A percentile compares a stretch with the other conserved stretches of the same genome.
Conservation (phyloP, 1,284 basidiomycete species). For the Cryptococcus hybrid region DNA sequence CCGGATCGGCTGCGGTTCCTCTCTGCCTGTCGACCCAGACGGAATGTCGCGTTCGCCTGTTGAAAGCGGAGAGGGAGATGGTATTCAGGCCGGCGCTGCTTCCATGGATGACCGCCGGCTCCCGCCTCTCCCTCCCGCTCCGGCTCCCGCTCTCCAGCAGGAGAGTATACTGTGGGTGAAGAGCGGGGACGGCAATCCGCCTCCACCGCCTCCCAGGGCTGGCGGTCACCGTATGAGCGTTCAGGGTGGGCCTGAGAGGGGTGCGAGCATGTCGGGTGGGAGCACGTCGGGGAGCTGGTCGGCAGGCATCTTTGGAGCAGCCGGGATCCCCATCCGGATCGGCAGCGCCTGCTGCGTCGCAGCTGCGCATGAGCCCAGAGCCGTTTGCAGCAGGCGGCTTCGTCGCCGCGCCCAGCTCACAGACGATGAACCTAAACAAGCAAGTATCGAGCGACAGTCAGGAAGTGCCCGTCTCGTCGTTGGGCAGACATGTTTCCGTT, state of each 20-base stretch:
- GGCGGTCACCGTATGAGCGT: background rate
- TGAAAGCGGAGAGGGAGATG: too few species aligned
- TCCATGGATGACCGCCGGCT: conserved; percentile 1
- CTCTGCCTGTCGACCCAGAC: too few species aligned
- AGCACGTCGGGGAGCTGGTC: background rate
- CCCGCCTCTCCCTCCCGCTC: conserved; percentile 4
- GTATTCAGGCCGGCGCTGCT: too few species aligned
- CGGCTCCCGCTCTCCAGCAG: background rate
- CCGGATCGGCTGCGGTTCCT: background rate
- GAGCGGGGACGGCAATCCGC: conserved; percentile 65
- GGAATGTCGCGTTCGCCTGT: too few species aligned
- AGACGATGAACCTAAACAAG: background rate
- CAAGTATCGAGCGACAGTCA: background rate
- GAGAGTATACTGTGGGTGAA: background rate
- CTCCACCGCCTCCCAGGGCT: conserved; percentile 5
- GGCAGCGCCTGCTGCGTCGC: conserved; percentile 28
- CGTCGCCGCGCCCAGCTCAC: conserved; percentile 4
- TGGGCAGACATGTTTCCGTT: background rate
- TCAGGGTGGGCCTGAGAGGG: background rate
- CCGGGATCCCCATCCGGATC: too few species aligned
- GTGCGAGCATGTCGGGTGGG: background rate
- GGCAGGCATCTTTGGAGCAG: too few species aligned
- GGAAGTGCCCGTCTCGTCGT: conserved; percentile 49
- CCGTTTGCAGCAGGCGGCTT: background rate
- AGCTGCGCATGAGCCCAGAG: background rate